A percentile compares a stretch with the other conserved stretches of the same genome.
phyloP scores from a whole-genome alignment of 208 protist species.

The Acanthamoeba sp. region DNA sequence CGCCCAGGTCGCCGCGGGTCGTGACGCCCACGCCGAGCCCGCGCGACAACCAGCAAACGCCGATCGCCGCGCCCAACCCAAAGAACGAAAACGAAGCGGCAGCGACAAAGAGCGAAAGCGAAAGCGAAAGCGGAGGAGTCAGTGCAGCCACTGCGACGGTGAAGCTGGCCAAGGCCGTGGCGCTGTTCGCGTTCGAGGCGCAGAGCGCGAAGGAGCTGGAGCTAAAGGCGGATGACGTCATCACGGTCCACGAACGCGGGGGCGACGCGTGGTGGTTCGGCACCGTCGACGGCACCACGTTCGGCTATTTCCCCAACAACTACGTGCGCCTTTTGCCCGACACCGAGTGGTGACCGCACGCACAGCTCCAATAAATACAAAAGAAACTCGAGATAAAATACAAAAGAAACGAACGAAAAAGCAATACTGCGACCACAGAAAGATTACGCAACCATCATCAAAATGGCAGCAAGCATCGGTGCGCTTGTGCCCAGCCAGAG shows the following conservation, averaged over 20 bases:
- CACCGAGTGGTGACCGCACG: not conserved
- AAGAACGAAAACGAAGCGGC: not conserved
- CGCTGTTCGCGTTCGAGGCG: constrained; percentile 20
- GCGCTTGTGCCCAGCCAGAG: no score
- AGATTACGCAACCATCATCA: no score
- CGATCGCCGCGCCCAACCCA: no score
- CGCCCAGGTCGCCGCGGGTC: not conserved
- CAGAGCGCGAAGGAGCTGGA: not conserved
- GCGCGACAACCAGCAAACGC: not conserved
- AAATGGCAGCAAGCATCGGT: no score
- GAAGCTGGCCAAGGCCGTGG: not conserved
- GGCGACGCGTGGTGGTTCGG: constrained; percentile 45
- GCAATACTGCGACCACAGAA: no score
- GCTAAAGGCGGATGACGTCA: constrained; percentile 21
- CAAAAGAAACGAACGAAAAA: no score
- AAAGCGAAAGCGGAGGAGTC: no score
- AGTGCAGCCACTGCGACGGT: not conserved
- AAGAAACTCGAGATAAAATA: no score
- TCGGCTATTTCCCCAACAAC: constrained; percentile 54
- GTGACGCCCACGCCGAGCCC: not conserved
- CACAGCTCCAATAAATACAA: no score
- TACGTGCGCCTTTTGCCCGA: not conserved
- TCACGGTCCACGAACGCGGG: not conserved
- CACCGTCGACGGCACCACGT: constrained; percentile 2
- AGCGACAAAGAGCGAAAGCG: not conserved